Conservation (phyloP, 2,329 filamentous ascomycete species). For the Sporothrix pseudoabietina region DNA sequence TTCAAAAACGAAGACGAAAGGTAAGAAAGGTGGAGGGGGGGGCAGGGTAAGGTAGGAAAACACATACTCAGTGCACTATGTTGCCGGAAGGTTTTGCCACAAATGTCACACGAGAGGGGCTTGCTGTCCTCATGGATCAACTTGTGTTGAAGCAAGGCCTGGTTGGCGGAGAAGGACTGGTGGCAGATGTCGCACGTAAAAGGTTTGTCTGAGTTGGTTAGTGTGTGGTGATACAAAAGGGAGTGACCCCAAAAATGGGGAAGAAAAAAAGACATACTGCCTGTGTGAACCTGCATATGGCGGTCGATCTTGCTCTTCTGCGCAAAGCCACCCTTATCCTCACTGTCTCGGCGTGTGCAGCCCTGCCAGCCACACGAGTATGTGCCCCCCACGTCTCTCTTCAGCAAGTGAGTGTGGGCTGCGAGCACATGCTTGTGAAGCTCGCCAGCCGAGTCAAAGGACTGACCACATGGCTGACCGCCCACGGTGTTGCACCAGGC, state of each 20-base stretch:
- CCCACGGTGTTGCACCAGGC: conserved; percentile 39
- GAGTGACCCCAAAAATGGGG: no score
- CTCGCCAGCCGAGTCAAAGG: conserved; percentile 50
- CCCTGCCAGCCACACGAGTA: conserved; percentile 57
- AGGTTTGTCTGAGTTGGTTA: conserved; percentile 55
- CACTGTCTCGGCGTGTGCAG: conserved; percentile 53
- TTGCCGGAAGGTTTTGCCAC: conserved; percentile 64
- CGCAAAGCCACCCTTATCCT: conserved; percentile 52
- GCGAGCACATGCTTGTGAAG: conserved; percentile 59
- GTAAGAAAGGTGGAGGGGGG: neutral
- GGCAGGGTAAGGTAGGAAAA: neutral
- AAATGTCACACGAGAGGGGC: conserved; percentile 61
- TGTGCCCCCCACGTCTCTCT: conserved; percentile 51
- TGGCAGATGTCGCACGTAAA: conserved; percentile 59
- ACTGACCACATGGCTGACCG: conserved; percentile 37
- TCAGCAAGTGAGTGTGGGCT: conserved; percentile 51
- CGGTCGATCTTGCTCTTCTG: conserved; percentile 66
- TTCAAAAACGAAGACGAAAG: conserved; percentile 1
- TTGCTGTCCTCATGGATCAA: conserved; percentile 67
- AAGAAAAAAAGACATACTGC: conserved; percentile 51
- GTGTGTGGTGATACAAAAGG: neutral
- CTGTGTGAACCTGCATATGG: conserved; percentile 67
- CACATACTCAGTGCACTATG: conserved; percentile 66
- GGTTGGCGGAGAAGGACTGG: conserved; percentile 64
- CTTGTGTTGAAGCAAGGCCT: conserved; percentile 68